Conservation (phyloP, 2,329 filamentous ascomycete genomes). For the Emericellopsis atlantica region DNA sequence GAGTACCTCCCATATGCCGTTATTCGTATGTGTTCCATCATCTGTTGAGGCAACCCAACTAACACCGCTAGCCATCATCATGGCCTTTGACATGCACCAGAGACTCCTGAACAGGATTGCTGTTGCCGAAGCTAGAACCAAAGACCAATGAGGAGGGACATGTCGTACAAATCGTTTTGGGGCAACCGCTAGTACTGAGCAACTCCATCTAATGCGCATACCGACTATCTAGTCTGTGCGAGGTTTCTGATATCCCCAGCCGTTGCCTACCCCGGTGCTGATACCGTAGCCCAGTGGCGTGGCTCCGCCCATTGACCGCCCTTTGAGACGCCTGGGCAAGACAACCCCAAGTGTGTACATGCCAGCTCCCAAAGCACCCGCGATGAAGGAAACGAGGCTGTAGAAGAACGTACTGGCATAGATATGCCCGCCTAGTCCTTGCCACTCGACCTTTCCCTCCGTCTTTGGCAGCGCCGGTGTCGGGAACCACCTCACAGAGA, state of each 20-base stretch:
- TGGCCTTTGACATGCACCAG: slow-evolving; percentile 41
- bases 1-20: slow-evolving; percentile 38
- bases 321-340: slow-evolving; percentile 38
- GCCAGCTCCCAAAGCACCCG: slow-evolving; percentile 38
- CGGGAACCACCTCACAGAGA: slow-evolving; percentile 81
- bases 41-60: not conserved
- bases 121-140: slow-evolving; percentile 19
- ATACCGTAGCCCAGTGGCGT: slow-evolving; percentile 45
- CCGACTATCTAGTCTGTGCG: slow-evolving; percentile 25
- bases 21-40: slow-evolving; percentile 30
- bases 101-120: slow-evolving; percentile 33
- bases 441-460: slow-evolving; percentile 54
- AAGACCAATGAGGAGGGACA: slow-evolving; percentile 20
- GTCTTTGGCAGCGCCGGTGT: slow-evolving; percentile 56
- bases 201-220: no score
- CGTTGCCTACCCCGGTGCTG: slow-evolving; percentile 37
- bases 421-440: slow-evolving; percentile 50
- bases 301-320: slow-evolving; percentile 38
- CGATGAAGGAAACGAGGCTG: slow-evolving; percentile 43
- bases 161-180: not conserved
- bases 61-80: slow-evolving; percentile 26
- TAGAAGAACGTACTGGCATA: slow-evolving; percentile 54
- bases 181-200: no score
- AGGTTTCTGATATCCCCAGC: slow-evolving; percentile 45
- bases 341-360: slow-evolving; percentile 51